Evolutionary conservation across 2,329 filamentous ascomycete species (phyloP), one percentile per base, ranked within the genome.

Genomic region (Fusarium keratoplasticum): DNA sequence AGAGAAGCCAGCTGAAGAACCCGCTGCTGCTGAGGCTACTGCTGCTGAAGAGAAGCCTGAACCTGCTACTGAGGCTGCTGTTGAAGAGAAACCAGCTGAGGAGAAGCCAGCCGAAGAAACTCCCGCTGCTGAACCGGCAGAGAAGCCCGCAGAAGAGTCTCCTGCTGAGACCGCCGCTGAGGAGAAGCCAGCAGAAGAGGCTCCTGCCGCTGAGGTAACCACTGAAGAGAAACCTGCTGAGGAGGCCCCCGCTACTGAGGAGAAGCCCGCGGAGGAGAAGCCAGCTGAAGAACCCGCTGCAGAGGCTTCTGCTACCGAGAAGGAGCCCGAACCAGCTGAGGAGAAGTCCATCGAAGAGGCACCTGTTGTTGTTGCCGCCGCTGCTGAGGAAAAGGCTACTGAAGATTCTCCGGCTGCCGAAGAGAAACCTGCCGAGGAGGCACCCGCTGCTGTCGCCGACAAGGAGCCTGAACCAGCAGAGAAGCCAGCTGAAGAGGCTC

Each of bases 321-420:
- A 22, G 40, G 40, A 44, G 40, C 20, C 20, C 20, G 40, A 44
- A 22, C 11, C 40, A 44, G 40, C 40, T 11, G 40, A 44, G 40
- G 40, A 44, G 66, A 70, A 61, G 35, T 55, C 66, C 36, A 67
- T 27, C 27, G 62, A 70, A 6, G 65, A 29, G 27, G 61, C 59
- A 6, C 40, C 40, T 42, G n/a, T 14, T 42, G 38, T 20, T 25
- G 40, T 22, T 25, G 63, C 50, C n/a, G 29, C 55, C 9, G 63
- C 64, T 25, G 25, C 6, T 27, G 64, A 72, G 52, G 44, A 50
- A 9, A 27, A 50, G 44, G 22, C 29, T 22, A 18, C 55, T 20
- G 33, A 36, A 35, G 35, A 59, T n/a, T n/a, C 18, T 47, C 10
- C 55, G 38, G 33, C 54, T 18, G 47, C 35, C 42, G 63, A 59